phyloP scores from a whole-genome alignment of 306 rosid genomes.

The Urtica urens region DNA sequence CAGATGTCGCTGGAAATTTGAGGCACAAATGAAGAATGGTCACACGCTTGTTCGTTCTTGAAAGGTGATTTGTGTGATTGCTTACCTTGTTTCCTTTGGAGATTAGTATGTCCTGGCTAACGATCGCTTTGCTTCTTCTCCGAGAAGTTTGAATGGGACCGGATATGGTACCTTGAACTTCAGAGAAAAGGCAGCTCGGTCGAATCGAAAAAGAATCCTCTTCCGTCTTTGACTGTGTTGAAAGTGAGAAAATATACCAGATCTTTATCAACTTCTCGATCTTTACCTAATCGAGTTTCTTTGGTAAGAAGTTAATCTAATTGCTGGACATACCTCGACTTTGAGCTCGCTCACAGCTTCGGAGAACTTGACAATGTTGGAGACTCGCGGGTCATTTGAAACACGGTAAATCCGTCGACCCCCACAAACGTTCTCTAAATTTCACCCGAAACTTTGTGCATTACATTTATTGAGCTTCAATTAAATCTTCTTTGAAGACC shows the following conservation, averaged over 20 bases:
- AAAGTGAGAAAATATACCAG: too few species aligned
- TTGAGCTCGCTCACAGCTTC: conserved; percentile 94
- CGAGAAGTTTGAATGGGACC: conserved; percentile 85
- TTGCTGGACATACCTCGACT: conserved; percentile 85
- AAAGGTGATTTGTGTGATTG: too few species aligned
- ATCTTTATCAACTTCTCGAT: too few species aligned
- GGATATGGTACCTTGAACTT: conserved; percentile 97
- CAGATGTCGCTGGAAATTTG: conserved; percentile 37
- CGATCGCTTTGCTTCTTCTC: conserved; percentile 98
- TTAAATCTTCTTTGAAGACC: too few species aligned
- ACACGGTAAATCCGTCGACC: conserved; percentile 71
- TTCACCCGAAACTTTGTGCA: too few species aligned
- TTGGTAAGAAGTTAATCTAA: too few species aligned
- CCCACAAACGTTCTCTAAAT: conserved; percentile 94
- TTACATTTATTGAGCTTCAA: too few species aligned
- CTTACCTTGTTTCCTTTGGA: conserved; percentile 95
- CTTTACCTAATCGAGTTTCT: too few species aligned
- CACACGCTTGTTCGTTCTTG: neutral
- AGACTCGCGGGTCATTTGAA: conserved; percentile 84
- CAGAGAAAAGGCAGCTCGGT: conserved; percentile 82
- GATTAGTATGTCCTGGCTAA: conserved; percentile 80
- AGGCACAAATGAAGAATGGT: conserved; percentile 20
- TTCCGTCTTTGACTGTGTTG: conserved; percentile 69
- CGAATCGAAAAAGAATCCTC: conserved; percentile 76
- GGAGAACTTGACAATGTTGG: conserved; percentile 75